Percentiles rank a stretch among this genome's conserved stretches.
Conservation (phyloP, 768 basidiomycete species). For the Leccinum truebloodii region DNA sequence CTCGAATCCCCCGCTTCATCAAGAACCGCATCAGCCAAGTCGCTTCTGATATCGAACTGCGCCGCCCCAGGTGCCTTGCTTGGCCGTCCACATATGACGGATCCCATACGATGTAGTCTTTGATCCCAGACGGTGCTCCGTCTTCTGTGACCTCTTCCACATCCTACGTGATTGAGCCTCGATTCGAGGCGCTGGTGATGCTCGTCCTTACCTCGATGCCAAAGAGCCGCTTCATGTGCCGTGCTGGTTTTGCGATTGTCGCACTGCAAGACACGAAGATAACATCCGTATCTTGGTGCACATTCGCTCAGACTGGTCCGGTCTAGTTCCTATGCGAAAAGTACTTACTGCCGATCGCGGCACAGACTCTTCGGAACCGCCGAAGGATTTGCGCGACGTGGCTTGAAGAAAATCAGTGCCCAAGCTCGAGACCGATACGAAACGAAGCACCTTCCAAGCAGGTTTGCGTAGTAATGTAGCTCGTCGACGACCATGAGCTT, state of each 20-base stretch:
- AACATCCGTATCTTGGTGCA: constrained; percentile 44
- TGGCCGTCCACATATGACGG: constrained; percentile 57
- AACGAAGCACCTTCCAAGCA: constrained; percentile 67
- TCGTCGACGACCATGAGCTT: constrained; percentile 83
- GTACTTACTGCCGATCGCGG: constrained; percentile 71
- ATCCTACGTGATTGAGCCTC: constrained; percentile 35
- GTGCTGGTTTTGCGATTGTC: constrained; percentile 73
- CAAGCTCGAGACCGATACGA: not conserved
- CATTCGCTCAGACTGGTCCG: constrained; percentile 7
- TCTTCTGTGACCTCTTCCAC: constrained; percentile 74
- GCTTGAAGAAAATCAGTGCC: constrained; percentile 36
- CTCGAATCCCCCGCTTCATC: constrained; percentile 78
- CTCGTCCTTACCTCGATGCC: constrained; percentile 48
- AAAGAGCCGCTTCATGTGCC: constrained; percentile 78
- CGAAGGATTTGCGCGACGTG: constrained; percentile 82
- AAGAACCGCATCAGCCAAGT: constrained; percentile 72
- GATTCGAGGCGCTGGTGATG: not conserved
- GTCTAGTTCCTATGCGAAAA: not conserved
- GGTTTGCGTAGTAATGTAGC: constrained; percentile 80
- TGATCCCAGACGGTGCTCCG: constrained; percentile 78
- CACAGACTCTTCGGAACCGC: constrained; percentile 72
- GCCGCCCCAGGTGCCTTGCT: constrained; percentile 54
- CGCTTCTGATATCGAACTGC: constrained; percentile 66
- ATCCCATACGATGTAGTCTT: constrained; percentile 82
- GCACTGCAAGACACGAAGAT: constrained; percentile 87